Percentiles rank a stretch among this genome's conserved stretches.
Conservation (phyloP, 2,329 filamentous ascomycete species). For the Sclerotinia borealis region DNA sequence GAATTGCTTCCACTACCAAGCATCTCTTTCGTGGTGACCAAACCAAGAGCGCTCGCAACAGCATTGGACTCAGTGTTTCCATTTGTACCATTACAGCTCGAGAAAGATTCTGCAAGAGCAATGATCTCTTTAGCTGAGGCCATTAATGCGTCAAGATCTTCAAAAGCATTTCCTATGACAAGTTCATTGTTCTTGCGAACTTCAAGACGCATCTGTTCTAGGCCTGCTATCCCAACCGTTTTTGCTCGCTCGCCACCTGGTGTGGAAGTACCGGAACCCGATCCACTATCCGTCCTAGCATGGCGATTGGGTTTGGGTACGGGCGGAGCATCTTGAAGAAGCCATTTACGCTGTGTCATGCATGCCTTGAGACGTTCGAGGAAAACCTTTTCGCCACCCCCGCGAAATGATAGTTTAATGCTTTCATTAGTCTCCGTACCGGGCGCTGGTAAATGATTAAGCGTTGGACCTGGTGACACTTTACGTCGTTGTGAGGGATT, state of each 20-base stretch:
- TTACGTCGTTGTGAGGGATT: conserved; percentile 45
- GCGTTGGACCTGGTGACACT: conserved; percentile 73
- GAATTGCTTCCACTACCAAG: conserved; percentile 67
- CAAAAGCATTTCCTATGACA: conserved; percentile 89
- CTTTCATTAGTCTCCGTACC: conserved; percentile 58
- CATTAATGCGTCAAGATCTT: conserved; percentile 95
- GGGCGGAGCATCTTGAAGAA: conserved; percentile 82
- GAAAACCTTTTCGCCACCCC: conserved; percentile 84
- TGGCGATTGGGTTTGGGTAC: conserved; percentile 57
- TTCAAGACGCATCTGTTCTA: conserved; percentile 79
- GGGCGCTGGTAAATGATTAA: conserved; percentile 35
- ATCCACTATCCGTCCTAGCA: conserved; percentile 35
- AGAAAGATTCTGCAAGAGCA: conserved; percentile 83
- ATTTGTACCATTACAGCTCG: conserved; percentile 51
- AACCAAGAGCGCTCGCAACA: conserved; percentile 72
- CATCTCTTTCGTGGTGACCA: conserved; percentile 94
- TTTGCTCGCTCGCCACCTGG: conserved; percentile 41
- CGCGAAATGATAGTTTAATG: conserved; percentile 88
- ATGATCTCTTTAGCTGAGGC: conserved; percentile 95
- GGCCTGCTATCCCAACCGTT: conserved; percentile 81
- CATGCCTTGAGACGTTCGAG: conserved; percentile 82
- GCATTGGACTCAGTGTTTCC: conserved; percentile 64
- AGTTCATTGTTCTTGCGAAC: conserved; percentile 88
- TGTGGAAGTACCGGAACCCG: conserved; percentile 29
- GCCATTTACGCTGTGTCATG: conserved; percentile 90